phyloP scores from a whole-genome alignment of 2,329 filamentous ascomycete genomes.

The Fusarium irregulare region DNA sequence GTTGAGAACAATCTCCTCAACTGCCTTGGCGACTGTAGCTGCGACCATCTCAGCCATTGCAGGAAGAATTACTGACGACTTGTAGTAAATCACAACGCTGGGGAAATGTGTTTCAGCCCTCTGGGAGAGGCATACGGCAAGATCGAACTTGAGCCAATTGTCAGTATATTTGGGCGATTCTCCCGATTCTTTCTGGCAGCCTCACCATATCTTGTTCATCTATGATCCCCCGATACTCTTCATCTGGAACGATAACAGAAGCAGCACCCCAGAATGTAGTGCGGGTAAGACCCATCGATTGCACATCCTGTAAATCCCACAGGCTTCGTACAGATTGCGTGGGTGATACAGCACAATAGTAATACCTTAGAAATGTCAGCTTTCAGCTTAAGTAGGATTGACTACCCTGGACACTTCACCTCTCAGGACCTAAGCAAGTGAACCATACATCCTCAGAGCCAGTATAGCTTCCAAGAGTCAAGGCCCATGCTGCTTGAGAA shows the following conservation, averaged over 20 bases:
- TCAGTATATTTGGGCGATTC: neutral
- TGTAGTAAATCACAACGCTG: neutral
- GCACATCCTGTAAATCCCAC: neutral
- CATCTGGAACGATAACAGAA: neutral
- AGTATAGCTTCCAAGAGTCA: slow-evolving; percentile 4
- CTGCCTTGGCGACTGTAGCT: neutral
- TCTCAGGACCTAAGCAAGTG: neutral
- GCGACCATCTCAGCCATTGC: neutral
- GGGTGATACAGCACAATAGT: neutral
- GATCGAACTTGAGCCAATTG: neutral
- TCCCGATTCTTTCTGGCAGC: no score
- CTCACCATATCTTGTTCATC: neutral
- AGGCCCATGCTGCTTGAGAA: neutral
- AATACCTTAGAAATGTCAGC: neutral
- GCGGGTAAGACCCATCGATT: neutral
- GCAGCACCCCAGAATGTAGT: neutral
- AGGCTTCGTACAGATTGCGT: neutral
- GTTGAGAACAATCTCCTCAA: neutral
- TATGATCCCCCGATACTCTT: neutral
- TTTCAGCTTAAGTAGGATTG: no score
- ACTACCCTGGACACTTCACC: neutral
- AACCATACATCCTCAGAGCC: slow-evolving; percentile 8
- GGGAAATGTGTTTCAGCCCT: neutral
- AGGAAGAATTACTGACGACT: neutral
- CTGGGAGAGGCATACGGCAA: neutral